Evolutionary conservation across 1,139 yeast species (phyloP), one percentile per base, ranked within the genome.

Genomic region (Torulaspora pretoriensis): DNA sequence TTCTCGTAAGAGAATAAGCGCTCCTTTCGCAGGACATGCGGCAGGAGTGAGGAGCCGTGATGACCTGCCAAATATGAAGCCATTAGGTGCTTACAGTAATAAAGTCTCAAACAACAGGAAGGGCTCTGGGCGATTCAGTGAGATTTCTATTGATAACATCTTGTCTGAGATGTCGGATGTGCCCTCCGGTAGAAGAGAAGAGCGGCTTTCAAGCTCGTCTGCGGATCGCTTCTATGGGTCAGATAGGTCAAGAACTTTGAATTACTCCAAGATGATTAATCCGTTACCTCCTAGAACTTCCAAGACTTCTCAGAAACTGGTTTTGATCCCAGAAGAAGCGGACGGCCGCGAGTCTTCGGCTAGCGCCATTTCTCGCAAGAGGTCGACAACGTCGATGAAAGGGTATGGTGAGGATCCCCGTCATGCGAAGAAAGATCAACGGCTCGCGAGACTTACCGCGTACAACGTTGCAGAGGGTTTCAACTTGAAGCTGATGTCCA

Each of bases 391-490:
- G 6, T 17, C 41, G 5, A 26, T 40, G 19, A 47, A 42, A 38
- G 19, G 47, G 35, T 31, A 33, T 34, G 17, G 41, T 1, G 95
- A 85, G 56, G 67, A 78, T 43, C 71, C 81, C 75, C 77, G 85
- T 6, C 81, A 81, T 54, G 89, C 81, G 41, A 73, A 75, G 31
- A 68, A 90, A 49, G 85, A 81, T 3, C 80, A 76, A 31, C 85
- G 80, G 52, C 77, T 83, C 54, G 81, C 95, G 27, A 68, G 97
- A 48, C 88, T 89, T 53, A 89, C 97, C 0, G 97, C 97, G 0
- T 90, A 90, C 63, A 78, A 88, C 55, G 81, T 89, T 7, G 81
- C 96, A 22, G 96, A 88, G 47, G 88, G 85, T 17, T 82, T 89
- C 60, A 74, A 85, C 56, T 67, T 90, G 42, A 72, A 74, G 31